phyloP scores from a whole-genome alignment of 78 protist genomes.

The Neovahlkampfia damariscottae region DNA sequence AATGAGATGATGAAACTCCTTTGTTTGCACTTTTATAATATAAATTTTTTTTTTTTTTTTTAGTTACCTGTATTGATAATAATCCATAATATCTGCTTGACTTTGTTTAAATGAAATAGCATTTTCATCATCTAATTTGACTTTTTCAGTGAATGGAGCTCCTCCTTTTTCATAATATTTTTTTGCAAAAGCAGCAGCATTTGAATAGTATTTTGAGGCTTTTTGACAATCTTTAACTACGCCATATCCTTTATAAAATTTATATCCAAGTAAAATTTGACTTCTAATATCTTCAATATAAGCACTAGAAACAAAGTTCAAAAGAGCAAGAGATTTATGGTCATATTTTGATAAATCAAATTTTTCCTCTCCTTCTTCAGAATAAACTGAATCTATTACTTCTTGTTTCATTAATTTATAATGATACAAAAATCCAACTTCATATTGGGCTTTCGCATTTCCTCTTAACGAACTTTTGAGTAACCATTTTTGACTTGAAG shows the following conservation, averaged over 20 bases:
- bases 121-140: background rate
- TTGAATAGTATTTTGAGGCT: constrained; percentile 10
- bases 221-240: background rate
- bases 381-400: too few species aligned
- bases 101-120: background rate
- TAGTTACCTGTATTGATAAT: background rate
- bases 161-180: constrained; percentile 4
- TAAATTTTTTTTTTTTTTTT: too few species aligned
- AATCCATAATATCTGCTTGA: constrained; percentile 9
- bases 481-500: too few species aligned
- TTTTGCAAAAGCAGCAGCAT: constrained; percentile 5
- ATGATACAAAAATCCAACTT: background rate
- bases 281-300: constrained; percentile 7
- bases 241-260: constrained; percentile 14
- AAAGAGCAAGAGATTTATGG: background rate
- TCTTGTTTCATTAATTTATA: background rate
- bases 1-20: constrained; percentile 11
- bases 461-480: background rate
- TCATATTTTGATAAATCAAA: background rate
- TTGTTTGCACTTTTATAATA: too few species aligned
- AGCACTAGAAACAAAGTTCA: background rate
- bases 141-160: background rate
- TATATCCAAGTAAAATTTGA: constrained; percentile 14
- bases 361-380: too few species aligned
- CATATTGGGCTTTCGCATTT: background rate